Percentiles rank a stretch among this genome's conserved stretches.
phyloP scores from a whole-genome alignment of 148 eudicot species.

The Bassia scoparia region DNA sequence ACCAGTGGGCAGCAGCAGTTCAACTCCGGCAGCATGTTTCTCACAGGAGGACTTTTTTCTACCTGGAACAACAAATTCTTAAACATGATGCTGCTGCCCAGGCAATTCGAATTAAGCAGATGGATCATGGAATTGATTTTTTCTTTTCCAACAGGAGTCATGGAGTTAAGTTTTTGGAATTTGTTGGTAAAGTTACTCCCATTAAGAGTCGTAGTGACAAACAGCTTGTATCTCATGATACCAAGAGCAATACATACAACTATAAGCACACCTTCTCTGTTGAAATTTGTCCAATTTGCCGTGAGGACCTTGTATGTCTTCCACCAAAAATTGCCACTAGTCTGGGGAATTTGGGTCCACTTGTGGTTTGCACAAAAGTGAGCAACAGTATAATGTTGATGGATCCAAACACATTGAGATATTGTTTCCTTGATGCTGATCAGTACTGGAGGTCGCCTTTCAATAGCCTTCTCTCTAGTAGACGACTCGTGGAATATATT shows the following conservation, averaged over 20 bases:
- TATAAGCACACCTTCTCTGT: slow-evolving; percentile 69
- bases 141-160: slow-evolving; percentile 66
- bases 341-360: slow-evolving; percentile 60
- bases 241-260: slow-evolving; percentile 61
- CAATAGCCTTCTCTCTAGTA: slow-evolving; percentile 38
- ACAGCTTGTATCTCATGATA: slow-evolving; percentile 60
- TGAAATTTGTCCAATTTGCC: slow-evolving; percentile 66
- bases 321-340: slow-evolving; percentile 49
- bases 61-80: slow-evolving; percentile 55
- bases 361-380: slow-evolving; percentile 57
- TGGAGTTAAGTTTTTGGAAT: slow-evolving; percentile 61
- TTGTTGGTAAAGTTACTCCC: slow-evolving; percentile 65
- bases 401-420: slow-evolving; percentile 53
- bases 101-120: slow-evolving; percentile 49
- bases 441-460: slow-evolving; percentile 58
- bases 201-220: slow-evolving; percentile 43
- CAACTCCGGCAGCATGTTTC: slow-evolving; percentile 73
- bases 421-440: slow-evolving; percentile 46
- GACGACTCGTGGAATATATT: slow-evolving; percentile 54
- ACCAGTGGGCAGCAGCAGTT: slow-evolving; percentile 74
- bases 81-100: slow-evolving; percentile 53
- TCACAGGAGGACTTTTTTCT: slow-evolving; percentile 71
- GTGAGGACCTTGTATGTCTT: slow-evolving; percentile 75
- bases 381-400: slow-evolving; percentile 44
- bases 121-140: slow-evolving; percentile 67